Conservation (phyloP, 2,329 filamentous ascomycete species). For the Parafenestella ontariensis region DNA sequence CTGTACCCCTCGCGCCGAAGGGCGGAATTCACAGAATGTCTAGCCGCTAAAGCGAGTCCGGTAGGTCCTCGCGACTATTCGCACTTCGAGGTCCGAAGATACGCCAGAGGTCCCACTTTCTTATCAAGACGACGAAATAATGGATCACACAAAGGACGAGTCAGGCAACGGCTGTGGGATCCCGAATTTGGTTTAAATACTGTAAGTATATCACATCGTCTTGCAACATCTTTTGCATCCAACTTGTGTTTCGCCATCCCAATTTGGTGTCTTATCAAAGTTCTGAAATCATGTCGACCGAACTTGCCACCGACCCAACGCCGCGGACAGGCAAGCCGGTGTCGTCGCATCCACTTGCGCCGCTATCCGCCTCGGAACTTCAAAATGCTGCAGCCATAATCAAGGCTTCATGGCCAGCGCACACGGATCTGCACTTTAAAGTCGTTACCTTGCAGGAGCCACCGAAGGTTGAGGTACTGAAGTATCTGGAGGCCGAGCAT, state of each 20-base stretch:
- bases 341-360: conserved; percentile 64
- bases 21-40: conserved; percentile 3
- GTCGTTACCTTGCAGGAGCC: conserved; percentile 72
- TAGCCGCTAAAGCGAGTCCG: conserved; percentile 20
- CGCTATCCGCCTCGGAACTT: conserved; percentile 66
- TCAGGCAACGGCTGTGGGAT: conserved; percentile 11
- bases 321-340: conserved; percentile 29
- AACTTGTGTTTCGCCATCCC: background rate
- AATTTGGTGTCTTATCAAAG: background rate
- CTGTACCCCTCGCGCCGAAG: background rate
- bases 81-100: conserved; percentile 13
- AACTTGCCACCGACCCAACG: conserved; percentile 32
- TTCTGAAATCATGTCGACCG: conserved; percentile 36
- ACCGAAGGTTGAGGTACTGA: conserved; percentile 63
- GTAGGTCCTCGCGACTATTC: conserved; percentile 36
- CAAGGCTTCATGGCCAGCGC: conserved; percentile 61
- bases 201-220: too few species aligned
- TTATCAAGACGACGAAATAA: conserved; percentile 25
- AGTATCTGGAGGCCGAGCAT: conserved; percentile 70
- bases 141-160: conserved; percentile 10
- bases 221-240: too few species aligned
- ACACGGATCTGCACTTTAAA: conserved; percentile 68
- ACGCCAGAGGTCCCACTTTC: conserved; percentile 21
- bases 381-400: conserved; percentile 58
- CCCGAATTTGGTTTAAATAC: conserved; percentile 5